Conservation (phyloP, 495 filamentous ascomycete species). For the Xylaria palmicola region DNA sequence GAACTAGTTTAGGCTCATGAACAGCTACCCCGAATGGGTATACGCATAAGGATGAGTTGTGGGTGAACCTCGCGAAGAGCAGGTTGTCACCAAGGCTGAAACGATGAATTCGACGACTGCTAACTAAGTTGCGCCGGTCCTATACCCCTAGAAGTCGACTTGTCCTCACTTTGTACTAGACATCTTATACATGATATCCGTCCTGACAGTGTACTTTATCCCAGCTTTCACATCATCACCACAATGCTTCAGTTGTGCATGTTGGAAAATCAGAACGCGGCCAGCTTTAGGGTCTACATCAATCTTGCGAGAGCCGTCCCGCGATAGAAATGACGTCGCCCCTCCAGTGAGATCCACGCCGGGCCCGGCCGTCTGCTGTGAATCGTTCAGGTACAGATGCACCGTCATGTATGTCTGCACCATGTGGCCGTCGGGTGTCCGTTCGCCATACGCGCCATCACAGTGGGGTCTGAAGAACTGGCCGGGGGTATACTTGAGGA, state of each 20-base stretch:
- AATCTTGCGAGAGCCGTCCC: conserved; percentile 44
- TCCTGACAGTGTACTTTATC: conserved; percentile 74
- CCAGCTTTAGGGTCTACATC: conserved; percentile 72
- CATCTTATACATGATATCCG: conserved; percentile 69
- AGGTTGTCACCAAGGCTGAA: no score
- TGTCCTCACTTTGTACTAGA: background rate
- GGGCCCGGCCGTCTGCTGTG: conserved; percentile 33
- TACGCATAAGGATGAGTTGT: no score
- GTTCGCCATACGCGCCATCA: conserved; percentile 67
- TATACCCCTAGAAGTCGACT: background rate
- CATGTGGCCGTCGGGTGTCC: conserved; percentile 42
- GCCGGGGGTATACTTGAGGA: conserved; percentile 73
- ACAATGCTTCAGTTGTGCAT: conserved; percentile 62
- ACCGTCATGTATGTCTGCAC: conserved; percentile 69
- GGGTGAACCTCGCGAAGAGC: no score
- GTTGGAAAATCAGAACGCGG: conserved; percentile 78
- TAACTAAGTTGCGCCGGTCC: background rate
- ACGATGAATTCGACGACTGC: no score
- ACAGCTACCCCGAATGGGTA: no score
- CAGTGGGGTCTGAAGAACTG: conserved; percentile 80
- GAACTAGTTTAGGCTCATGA: no score
- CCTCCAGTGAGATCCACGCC: conserved; percentile 56
- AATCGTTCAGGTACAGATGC: conserved; percentile 78
- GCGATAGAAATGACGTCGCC: conserved; percentile 64
- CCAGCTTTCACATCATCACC: conserved; percentile 72